Evolutionary conservation across 2,329 filamentous ascomycete genomes (phyloP).

Genomic region (Cercospora zeina): DNA sequence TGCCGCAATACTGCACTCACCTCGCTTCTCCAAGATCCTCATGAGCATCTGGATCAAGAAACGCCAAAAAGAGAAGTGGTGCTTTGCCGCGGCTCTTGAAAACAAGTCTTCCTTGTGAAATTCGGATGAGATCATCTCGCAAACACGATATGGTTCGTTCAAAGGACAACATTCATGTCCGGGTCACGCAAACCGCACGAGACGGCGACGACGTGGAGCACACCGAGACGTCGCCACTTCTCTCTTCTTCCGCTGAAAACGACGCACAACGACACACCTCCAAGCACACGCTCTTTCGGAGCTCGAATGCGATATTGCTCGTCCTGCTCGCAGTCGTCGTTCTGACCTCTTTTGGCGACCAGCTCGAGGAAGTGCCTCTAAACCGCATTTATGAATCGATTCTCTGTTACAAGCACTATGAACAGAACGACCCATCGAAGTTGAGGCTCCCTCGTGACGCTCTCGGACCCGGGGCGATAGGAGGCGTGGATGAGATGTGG

Average conservation of each 20-base stretch:
- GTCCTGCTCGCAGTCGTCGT: slow-evolving; percentile 45
- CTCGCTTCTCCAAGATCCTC: background rate
- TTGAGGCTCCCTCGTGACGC: slow-evolving; percentile 31
- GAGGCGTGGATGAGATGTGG: slow-evolving; percentile 43
- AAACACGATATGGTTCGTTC: background rate
- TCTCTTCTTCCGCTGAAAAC: background rate
- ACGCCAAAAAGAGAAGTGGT: background rate
- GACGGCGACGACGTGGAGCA: background rate
- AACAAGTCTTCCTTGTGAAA: too few species aligned
- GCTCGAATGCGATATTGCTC: background rate
- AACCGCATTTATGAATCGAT: slow-evolving; percentile 57
- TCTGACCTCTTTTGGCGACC: slow-evolving; percentile 48
- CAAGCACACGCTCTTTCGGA: background rate
- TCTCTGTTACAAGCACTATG: slow-evolving; percentile 54
- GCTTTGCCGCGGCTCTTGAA: background rate
- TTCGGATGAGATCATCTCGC: background rate
- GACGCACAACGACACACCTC: background rate
- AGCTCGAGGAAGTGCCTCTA: slow-evolving; percentile 45
- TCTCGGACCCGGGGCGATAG: slow-evolving; percentile 37
- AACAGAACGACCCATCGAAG: slow-evolving; percentile 42
- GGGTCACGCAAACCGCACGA: background rate
- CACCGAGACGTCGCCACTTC: slow-evolving; percentile 3
- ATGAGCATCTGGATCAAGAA: background rate
- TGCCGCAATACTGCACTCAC: background rate
- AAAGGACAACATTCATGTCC: background rate